Base-by-base conservation (phyloP, 2,329 filamentous ascomycete genomes). In the Monosporascus sp. region DNA sequence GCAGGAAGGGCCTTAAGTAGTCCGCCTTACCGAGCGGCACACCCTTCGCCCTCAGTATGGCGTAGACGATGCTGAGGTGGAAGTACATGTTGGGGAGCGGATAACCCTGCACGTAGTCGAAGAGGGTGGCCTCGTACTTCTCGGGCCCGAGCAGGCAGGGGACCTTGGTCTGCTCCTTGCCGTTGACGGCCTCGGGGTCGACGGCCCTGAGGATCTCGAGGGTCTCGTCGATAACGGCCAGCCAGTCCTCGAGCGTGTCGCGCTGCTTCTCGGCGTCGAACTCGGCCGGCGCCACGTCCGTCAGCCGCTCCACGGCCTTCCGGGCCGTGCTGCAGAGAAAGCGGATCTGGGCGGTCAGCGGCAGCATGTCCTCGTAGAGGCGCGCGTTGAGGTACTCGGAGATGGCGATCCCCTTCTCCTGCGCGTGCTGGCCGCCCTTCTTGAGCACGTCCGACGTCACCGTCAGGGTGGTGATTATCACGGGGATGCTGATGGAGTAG, bases 41-140 rank as follows among this genome's bases (percentile, higher is more conserved):
- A 1, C 85, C 85, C 69, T 82, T 76, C 62, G 74, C 77, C 55
- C 86, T 73, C 64, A 88, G 62, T 51, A 88, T 81, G 24, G 68
- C 73, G 70, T 88, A 88, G 9, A 80, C 74, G 14, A 76, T 83
- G 3, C 67, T 75, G 15, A 81, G 58, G 64, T 88, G 86, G 69
- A 88, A 89, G 71, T 76, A 86, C 60, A 86, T 68, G 62, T 87
- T 86, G 24, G 85, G 83, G 44, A 83, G 52, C 3, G 69, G 73
- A 65, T 77, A 82, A 3, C 69, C 69, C 41, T 68, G 63, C 22
- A 80, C 62, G 62, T 81, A 87, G 2, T 71, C 67, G 48, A 59
- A 36, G 49, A 59, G 64, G 37, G 57, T 50, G 48, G 70, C 52
- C 43, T 63, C 41, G 18, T 50, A 57, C 54, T 62, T 67, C 37